Evolutionary conservation across 768 basidiomycete species (phyloP), one percentile per base, ranked within the genome.

Genomic region (Trametes gibbosa): DNA sequence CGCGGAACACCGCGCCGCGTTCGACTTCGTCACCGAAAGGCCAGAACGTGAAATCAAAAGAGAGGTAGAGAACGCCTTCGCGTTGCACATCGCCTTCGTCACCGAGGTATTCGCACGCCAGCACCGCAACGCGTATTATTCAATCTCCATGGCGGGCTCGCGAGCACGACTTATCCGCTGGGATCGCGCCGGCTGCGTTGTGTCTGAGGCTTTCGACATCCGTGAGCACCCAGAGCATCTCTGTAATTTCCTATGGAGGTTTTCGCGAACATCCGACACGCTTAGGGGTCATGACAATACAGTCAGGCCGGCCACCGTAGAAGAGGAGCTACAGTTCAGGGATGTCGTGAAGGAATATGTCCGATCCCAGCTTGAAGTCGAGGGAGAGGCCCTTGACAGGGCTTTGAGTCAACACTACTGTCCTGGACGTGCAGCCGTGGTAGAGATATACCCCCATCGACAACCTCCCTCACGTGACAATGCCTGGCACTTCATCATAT

Each of bases 181-280:
- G 59, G 76, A 77, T 54, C 68, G 74, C 4, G 58, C 72, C 2
- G 76, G 72, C 3, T 66, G 61, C 5, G 59, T 76, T 16, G 72
- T 75, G 2, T 64, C 74, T 0, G 56, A 58, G 21, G 25, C 53
- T 0, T 74, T 76, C 62, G 61, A 72, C 52, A 69, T 67, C 39
- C 45, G 58, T 2, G 13, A 62, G 7, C 25, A 69, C 1, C 61
- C 65, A 7, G 47, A 63, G 23, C 14, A 57, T 0, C 63, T 77
- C 1, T 58, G 66, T 5, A 63, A 69, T 5, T 76, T 75, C 50
- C 51, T 76, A 7, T 71, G 68, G 66, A 64, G 68, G 2, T 75
- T 72, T 54, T 39, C 60, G 21, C 56, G 62, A 25, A 48, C 65
- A 0, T 52, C 53, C 0, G 14, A 34, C 12, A 46, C 7, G 2